Base-by-base conservation (phyloP, 2,329 filamentous ascomycete species). In the Lachnellula cervina region DNA sequence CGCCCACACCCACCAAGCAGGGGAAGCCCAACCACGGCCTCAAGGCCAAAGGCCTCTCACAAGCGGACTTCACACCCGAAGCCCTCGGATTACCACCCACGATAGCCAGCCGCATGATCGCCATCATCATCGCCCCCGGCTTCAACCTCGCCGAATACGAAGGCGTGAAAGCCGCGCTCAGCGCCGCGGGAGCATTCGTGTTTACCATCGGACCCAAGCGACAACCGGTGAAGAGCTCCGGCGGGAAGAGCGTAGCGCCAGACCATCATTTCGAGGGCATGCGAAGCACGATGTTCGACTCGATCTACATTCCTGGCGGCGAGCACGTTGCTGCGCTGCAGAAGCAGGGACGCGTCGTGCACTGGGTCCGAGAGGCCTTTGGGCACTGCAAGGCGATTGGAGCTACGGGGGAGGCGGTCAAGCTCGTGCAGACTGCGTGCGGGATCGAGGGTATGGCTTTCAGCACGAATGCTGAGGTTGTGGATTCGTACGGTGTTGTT, bases 261-360 rank as follows among this genome's bases (percentile, higher is more conserved):
- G 86, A 91, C 63, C 88, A 94, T 68, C 87, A 92, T 68, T 82
- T 93, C 49, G 87, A 92, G 63, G 89, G 88, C 0, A 84, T 88
- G 80, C 82, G 89, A 16, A 89, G 85, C 28, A 90, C 87, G 37
- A 83, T 94, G 78, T 93, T 93, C 60, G 90, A 94, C 68, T 85
- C 88, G 0, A 68, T 92, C 28, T 91, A 90, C 66, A 74, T 95
- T 2, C 89, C 89, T 1, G 88, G 88, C 1, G 89, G 90, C 1
- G 75, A 78, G 0, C 82, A 83, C 0, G 73, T 88, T 45, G 74
- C 80, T 51, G 83, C 82, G 0, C 79, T 94, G 0, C 73, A 78
- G 54, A 82, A 84, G 74, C 89, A 80, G 58, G 89, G 89, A 0
- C 84, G 88, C 17, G 87, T 87, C 0, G 67, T 88, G 1, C 86